Base-by-base conservation (phyloP, 192 early-diverging fungal species). In the Chytriomyces hyalinus region DNA sequence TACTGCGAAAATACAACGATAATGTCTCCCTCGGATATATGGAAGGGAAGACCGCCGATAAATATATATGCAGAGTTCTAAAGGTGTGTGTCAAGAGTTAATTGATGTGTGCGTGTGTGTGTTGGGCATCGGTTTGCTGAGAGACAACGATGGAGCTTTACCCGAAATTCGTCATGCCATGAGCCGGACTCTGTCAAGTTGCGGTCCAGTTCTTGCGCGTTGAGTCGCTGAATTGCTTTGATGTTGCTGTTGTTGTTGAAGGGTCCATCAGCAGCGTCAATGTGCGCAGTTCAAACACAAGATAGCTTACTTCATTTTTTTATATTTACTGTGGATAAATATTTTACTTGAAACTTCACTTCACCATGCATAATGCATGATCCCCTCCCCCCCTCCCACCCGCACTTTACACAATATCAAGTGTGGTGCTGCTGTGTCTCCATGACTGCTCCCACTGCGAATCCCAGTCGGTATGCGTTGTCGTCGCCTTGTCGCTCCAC, bases 1-100 rank as follows among this genome's bases (percentile, higher is more conserved):
- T 44, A 94, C 88, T 99, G 97, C 36, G 97, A 97, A 75, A 99
- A 94, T 46, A 97, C 89, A 77, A 91, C 91, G 48, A 99, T 92
- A 61, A 97, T 76, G 80, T 99, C 97, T 61, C 96, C 96, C 76
- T 99, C 97, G 9, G 93, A 95, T 45, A 97, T 79, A 24, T 96
- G 89, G 78, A 83, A 96, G 0, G 90, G 86, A 0, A 99, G 81
- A 2, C 94, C 93, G 51, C 95, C 96, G 46, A 88, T 89, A 84
- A 93, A 99, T 22, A 98, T 86, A 75, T 95, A 97, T 1, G 97
- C 91, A 4, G 94, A 94, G 78, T 97, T 92, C 75, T 89, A 59
- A 47, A 61, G 4, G 15, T 8, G 43, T 57, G 4, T 46, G 50
- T 17, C 15, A 51, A 43, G 9, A 24, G 64, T 20, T 2, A 17